Conservation (phyloP, 352 stramenopile genomes). For the Globisporangium solare region DNA sequence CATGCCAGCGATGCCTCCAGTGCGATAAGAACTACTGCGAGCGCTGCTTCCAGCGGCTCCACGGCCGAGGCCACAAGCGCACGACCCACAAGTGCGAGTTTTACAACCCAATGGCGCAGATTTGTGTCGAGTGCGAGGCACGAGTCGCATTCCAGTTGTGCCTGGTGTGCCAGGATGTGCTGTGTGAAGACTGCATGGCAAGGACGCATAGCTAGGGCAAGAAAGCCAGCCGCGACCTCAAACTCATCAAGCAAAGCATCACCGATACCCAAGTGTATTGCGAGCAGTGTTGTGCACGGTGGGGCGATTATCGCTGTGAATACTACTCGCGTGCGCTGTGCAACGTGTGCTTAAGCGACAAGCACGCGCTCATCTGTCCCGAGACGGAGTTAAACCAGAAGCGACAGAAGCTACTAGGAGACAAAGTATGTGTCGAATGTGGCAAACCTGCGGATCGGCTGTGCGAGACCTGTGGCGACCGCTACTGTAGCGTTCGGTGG, state of each 20-base stretch:
- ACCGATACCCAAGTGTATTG: slow-evolving; percentile 40
- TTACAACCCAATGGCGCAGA: slow-evolving; percentile 43
- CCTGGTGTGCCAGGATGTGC: slow-evolving; percentile 55
- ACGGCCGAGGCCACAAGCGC: slow-evolving; percentile 55
- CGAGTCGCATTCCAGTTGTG: slow-evolving; percentile 62
- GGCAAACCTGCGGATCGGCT: slow-evolving; percentile 61
- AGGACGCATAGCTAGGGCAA: slow-evolving; percentile 53
- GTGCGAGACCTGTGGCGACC: slow-evolving; percentile 60
- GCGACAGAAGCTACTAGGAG: slow-evolving; percentile 43
- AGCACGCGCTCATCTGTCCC: slow-evolving; percentile 46
- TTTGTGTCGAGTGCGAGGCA: slow-evolving; percentile 74
- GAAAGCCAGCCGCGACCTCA: slow-evolving; percentile 31
- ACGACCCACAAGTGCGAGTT: slow-evolving; percentile 47
- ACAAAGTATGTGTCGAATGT: slow-evolving; percentile 71
- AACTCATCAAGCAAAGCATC: slow-evolving; percentile 42
- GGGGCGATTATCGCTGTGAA: slow-evolving; percentile 44
- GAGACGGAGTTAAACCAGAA: slow-evolving; percentile 58
- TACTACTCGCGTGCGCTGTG: slow-evolving; percentile 58
- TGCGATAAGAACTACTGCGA: slow-evolving; percentile 82
- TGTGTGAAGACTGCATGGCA: slow-evolving; percentile 62
- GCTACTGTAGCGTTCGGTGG: slow-evolving; percentile 81
- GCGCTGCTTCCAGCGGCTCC: slow-evolving; percentile 67
- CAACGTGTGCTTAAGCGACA: slow-evolving; percentile 42
- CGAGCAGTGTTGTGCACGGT: slow-evolving; percentile 49
- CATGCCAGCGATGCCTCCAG: slow-evolving; percentile 49